These are phyloP conservation scores for Ammopiptanthus mongolicus DNA, from an alignment of 306 rosid species.

Conservation along the genomic window DNA sequence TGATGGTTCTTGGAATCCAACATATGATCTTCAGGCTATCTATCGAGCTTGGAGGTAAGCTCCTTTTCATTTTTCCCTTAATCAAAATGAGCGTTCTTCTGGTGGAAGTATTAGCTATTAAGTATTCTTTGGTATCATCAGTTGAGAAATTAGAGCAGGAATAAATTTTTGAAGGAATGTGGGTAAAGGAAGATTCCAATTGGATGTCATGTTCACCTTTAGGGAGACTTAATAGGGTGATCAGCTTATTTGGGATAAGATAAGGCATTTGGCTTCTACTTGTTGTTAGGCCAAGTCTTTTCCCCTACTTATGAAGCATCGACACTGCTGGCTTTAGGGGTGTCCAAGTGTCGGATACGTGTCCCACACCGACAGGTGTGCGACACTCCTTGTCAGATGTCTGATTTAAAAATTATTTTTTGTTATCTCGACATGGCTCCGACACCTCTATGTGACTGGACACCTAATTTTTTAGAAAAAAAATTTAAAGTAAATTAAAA, in stretches of 20 bases:
- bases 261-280: not conserved
- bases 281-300: not conserved
- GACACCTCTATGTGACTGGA: no score
- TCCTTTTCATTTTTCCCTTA: not conserved
- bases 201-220: not conserved
- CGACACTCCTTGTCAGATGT: no score
- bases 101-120: not conserved
- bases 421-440: no score
- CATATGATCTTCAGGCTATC: conserved; percentile 97
- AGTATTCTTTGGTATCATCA: not conserved
- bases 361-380: no score
- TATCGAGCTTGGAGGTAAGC: conserved; percentile 95
- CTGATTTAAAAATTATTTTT: no score
- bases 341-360: no score
- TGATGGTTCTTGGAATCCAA: conserved; percentile 99
- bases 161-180: not conserved
- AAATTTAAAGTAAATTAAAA: no score
- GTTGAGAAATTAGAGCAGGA: not conserved
- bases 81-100: not conserved
- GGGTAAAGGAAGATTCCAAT: not conserved
- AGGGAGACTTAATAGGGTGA: not conserved
- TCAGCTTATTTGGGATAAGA: not conserved
- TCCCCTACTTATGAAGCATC: no score
- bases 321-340: no score
- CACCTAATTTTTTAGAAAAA: no score